Evolutionary conservation across 2,329 filamentous ascomycete genomes (phyloP), one percentile per base, ranked within the genome.

Genomic region (Apiospora arundinis): DNA sequence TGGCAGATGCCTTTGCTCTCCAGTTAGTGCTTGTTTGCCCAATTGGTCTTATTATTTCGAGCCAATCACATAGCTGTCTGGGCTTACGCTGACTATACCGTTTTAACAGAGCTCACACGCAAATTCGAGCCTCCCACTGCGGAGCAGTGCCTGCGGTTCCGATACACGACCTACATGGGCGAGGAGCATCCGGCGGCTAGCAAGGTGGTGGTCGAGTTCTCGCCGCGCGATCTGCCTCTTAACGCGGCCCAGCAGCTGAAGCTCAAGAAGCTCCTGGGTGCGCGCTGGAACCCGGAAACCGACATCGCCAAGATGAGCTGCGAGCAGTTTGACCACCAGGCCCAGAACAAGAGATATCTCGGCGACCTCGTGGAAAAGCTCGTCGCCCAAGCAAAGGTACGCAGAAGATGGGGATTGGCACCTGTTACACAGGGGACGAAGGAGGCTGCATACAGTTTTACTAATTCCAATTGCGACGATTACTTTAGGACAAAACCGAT

Each of bases 321-420:
- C 84, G 96, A 98, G 82, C 91, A 92, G 80, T 97, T 93, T 81
- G 91, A 94, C 79, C 93, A 95, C 70, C 92, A 94, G 79, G 94
- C 95, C 23, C 95, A 98, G 85, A 99, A 99, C 86, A 99, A 98
- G 87, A 91, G 94, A n/a, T 96, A 96, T 81, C 87, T 99, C 28
- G 92, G 91, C 69, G 94, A 97, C 77, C 82, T 94, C 67, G 89
- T 98, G 68, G 86, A 92, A 74, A 89, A 87, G 68, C 84, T 99
- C 75, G 84, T 99, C 72, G 85, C 84, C 8, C 91, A 94, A 79
- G 94, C 95, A 72, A 93, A 91, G 85, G 89, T 89, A 82, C 65
- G 42, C 42, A 45, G 81, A 72, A 25, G 8, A 52, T 37, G 6
- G 6, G 72, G 0, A 3, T 21, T 11, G 60, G 46, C 2, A 11